Evolutionary conservation across 2,329 filamentous ascomycete species (phyloP).

Genomic region (Exophiala dermatitidis): DNA sequence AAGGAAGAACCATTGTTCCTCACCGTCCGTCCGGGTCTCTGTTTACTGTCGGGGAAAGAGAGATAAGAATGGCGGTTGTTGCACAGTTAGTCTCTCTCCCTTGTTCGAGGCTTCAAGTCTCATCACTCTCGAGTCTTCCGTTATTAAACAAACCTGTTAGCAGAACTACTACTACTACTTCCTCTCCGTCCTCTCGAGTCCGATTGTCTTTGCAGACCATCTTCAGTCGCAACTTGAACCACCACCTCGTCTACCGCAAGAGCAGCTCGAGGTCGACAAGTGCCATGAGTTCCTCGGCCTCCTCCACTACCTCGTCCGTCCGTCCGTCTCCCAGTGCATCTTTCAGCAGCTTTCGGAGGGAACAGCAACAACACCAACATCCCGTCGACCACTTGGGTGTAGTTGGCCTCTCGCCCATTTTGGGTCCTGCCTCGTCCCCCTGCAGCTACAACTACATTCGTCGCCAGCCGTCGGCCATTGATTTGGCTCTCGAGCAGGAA

Average conservation of each 20-base stretch:
- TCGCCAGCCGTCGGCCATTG: conserved; percentile 38
- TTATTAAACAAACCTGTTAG: conserved; percentile 18
- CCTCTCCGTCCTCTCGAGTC: conserved; percentile 19
- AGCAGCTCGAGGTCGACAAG: conserved; percentile 8
- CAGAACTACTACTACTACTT: conserved; percentile 17
- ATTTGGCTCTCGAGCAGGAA: conserved; percentile 40
- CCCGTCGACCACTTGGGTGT: neutral
- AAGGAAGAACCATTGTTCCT: neutral
- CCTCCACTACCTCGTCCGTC: conserved; percentile 20
- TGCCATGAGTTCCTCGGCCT: neutral
- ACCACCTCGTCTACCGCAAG: conserved; percentile 3
- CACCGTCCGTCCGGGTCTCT: neutral
- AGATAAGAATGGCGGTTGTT: conserved; percentile 11
- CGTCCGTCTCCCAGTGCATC: conserved; percentile 27
- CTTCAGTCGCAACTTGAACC: conserved; percentile 17
- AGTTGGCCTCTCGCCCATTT: neutral
- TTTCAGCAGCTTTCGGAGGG: conserved; percentile 30
- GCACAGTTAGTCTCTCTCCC: conserved; percentile 20
- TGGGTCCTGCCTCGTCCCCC: conserved; percentile 1
- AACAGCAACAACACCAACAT: conserved; percentile 27
- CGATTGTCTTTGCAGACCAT: conserved; percentile 20
- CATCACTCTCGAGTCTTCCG: conserved; percentile 6
- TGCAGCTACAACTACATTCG: conserved; percentile 31
- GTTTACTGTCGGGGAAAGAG: neutral
- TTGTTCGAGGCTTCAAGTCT: conserved; percentile 14